A percentile compares a stretch with the other conserved stretches of the same genome.
phyloP scores from a whole-genome alignment of 768 basidiomycete genomes.

The Phaeotremella skinneri region DNA sequence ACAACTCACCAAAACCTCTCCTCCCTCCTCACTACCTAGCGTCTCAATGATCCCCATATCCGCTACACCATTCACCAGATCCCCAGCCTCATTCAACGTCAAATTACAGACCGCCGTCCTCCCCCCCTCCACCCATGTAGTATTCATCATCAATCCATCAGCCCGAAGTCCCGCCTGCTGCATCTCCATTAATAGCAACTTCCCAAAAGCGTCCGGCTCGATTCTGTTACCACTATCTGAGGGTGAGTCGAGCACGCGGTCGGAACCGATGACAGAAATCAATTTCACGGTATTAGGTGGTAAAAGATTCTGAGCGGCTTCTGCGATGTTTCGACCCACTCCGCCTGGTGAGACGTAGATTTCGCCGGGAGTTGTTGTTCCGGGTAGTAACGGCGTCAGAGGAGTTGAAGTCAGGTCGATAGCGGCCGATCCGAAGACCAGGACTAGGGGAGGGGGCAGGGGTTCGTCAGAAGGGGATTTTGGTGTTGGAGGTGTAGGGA shows the following conservation, averaged over 20 bases:
- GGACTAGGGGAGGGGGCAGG: slow-evolving; percentile 52
- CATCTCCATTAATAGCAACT: slow-evolving; percentile 63
- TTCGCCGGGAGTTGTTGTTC: slow-evolving; percentile 76
- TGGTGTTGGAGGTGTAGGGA: not conserved
- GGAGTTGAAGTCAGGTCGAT: slow-evolving; percentile 68
- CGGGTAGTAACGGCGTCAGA: slow-evolving; percentile 53
- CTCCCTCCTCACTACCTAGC: slow-evolving; percentile 56
- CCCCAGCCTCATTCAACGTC: slow-evolving; percentile 69
- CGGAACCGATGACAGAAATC: slow-evolving; percentile 67
- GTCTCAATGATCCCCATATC: slow-evolving; percentile 71
- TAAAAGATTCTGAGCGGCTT: slow-evolving; percentile 73
- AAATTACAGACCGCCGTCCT: slow-evolving; percentile 83
- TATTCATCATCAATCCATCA: slow-evolving; percentile 66
- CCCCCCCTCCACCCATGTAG: slow-evolving; percentile 28
- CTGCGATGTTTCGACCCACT: slow-evolving; percentile 92
- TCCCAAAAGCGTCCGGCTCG: slow-evolving; percentile 66
- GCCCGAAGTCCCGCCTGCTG: slow-evolving; percentile 68
- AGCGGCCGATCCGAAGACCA: slow-evolving; percentile 82
- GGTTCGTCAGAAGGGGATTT: not conserved
- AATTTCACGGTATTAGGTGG: slow-evolving; percentile 56
- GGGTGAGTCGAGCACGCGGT: not conserved
- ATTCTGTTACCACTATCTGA: not conserved
- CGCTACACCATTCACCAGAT: slow-evolving; percentile 79
- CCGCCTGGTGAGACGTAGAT: slow-evolving; percentile 76
- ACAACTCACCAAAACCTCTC: slow-evolving; percentile 56